Evolutionary conservation across 2,329 filamentous ascomycete genomes (phyloP).

Genomic region (Lachnellula willkommii): DNA sequence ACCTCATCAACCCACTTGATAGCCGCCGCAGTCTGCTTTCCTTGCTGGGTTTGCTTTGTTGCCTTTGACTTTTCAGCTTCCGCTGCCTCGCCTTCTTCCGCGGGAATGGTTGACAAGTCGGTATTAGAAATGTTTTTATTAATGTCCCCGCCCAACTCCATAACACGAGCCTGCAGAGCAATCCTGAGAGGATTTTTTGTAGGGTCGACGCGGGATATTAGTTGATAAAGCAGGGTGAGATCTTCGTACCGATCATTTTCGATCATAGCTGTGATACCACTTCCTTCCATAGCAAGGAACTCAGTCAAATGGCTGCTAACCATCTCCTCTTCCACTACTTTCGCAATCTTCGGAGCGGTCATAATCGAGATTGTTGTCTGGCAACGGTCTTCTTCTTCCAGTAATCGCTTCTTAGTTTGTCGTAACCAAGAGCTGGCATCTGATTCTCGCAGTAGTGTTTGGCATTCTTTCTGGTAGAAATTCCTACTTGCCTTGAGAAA

Average conservation of each 20-base stretch:
- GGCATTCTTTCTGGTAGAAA: constrained; percentile 75
- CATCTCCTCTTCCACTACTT: constrained; percentile 74
- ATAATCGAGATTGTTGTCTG: constrained; percentile 70
- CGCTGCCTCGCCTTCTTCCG: constrained; percentile 45
- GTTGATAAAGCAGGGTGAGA: constrained; percentile 71
- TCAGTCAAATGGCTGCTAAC: constrained; percentile 73
- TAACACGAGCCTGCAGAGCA: constrained; percentile 67
- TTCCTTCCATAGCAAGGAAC: constrained; percentile 77
- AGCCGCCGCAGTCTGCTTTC: constrained; percentile 78
- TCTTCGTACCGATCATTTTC: constrained; percentile 80
- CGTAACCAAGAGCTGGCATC: constrained; percentile 80
- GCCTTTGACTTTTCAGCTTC: constrained; percentile 46
- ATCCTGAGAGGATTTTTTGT: constrained; percentile 65
- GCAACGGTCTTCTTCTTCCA: constrained; percentile 78
- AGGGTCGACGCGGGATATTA: constrained; percentile 71
- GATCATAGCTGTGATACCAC: constrained; percentile 82
- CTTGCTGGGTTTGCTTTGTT: constrained; percentile 50
- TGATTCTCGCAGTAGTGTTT: constrained; percentile 66
- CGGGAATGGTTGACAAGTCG: constrained; percentile 40
- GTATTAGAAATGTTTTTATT: constrained; percentile 61
- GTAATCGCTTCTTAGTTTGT: constrained; percentile 66
- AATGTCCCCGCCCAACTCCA: constrained; percentile 76
- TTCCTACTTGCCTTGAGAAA: constrained; percentile 65
- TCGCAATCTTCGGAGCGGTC: constrained; percentile 67
- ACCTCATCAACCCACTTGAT: constrained; percentile 96